These are phyloP conservation scores for Globisporangium spinosum DNA, from an alignment of 352 stramenopile species.

Conservation along the genomic window DNA sequence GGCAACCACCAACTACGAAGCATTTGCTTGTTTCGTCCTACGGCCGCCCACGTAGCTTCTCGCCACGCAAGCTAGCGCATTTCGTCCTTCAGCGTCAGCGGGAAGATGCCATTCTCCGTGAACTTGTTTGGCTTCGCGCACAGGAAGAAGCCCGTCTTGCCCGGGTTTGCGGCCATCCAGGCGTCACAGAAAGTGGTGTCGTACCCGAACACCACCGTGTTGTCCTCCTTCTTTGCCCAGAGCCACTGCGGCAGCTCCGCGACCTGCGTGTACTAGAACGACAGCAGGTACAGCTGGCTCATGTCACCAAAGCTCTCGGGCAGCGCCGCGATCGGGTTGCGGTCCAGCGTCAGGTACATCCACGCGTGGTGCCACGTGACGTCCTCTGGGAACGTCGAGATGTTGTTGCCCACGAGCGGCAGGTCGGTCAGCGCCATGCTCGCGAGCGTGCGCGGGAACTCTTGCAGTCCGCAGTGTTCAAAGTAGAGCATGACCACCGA, in stretches of 20 bases:
- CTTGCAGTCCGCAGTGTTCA: slow-evolving; percentile 25
- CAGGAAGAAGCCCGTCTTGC: background rate
- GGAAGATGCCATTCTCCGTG: slow-evolving; percentile 1
- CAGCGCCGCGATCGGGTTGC: slow-evolving; percentile 22
- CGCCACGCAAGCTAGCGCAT: background rate
- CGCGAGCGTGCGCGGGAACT: slow-evolving; percentile 19
- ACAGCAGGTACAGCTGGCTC: background rate
- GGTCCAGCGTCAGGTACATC: slow-evolving; percentile 33
- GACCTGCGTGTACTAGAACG: slow-evolving; percentile 9
- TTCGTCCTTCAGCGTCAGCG: slow-evolving; percentile 6
- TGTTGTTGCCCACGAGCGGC: slow-evolving; percentile 32
- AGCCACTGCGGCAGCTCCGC: slow-evolving; percentile 1
- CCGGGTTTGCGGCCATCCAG: background rate
- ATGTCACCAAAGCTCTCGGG: slow-evolving; percentile 3
- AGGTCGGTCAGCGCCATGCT: slow-evolving; percentile 25
- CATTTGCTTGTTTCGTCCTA: background rate
- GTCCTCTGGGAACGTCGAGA: slow-evolving; percentile 19
- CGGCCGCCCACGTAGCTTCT: background rate
- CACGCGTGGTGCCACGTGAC: slow-evolving; percentile 11
- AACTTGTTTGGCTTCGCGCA: background rate
- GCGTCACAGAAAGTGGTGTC: background rate
- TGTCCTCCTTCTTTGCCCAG: background rate
- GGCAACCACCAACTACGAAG: background rate
- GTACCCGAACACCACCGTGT: background rate
- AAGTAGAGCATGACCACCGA: slow-evolving; percentile 29